A percentile compares a stretch with the other conserved stretches of the same genome.
Conservation (phyloP, 129 eudicot genomes). For the Flaveria ramosissima region DNA sequence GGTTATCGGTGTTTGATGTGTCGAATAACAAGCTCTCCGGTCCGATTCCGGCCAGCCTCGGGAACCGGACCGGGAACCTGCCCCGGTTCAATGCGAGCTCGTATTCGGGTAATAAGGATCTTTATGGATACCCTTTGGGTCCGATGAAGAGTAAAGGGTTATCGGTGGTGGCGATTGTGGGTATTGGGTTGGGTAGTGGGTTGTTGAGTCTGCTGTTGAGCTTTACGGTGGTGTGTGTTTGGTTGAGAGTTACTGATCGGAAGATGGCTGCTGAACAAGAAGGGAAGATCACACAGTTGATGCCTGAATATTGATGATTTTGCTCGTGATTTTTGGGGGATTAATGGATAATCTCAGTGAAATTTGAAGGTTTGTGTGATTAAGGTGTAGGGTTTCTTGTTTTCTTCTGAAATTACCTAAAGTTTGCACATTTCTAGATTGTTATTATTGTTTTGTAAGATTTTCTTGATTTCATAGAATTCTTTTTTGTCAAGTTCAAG, state of each 20-base stretch:
- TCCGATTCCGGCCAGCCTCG: slow-evolving; percentile 61
- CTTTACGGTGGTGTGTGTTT: slow-evolving; percentile 80
- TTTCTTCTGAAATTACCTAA: slow-evolving; percentile 5
- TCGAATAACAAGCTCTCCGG: slow-evolving; percentile 65
- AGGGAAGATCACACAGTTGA: slow-evolving; percentile 30
- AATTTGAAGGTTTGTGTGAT: slow-evolving; percentile 19
- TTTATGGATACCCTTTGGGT: slow-evolving; percentile 79
- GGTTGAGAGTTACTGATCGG: slow-evolving; percentile 47
- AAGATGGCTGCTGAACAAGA: slow-evolving; percentile 41
- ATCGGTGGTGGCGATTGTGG: slow-evolving; percentile 74
- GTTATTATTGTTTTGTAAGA: neutral
- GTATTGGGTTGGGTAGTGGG: slow-evolving; percentile 95
- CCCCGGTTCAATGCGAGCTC: slow-evolving; percentile 73
- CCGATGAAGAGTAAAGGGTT: slow-evolving; percentile 70
- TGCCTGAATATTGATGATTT: slow-evolving; percentile 36
- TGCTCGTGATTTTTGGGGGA: neutral
- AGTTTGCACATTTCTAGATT: slow-evolving; percentile 6
- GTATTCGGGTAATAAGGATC: slow-evolving; percentile 66
- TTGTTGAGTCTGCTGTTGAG: slow-evolving; percentile 77
- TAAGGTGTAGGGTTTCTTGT: neutral
- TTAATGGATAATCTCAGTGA: neutral
- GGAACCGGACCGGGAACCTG: slow-evolving; percentile 70
- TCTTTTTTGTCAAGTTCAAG: neutral
- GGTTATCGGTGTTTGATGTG: slow-evolving; percentile 77
- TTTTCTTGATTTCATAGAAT: neutral